Conservation (phyloP, 2,329 filamentous ascomycete species). For the Podosphaera aphanis region DNA sequence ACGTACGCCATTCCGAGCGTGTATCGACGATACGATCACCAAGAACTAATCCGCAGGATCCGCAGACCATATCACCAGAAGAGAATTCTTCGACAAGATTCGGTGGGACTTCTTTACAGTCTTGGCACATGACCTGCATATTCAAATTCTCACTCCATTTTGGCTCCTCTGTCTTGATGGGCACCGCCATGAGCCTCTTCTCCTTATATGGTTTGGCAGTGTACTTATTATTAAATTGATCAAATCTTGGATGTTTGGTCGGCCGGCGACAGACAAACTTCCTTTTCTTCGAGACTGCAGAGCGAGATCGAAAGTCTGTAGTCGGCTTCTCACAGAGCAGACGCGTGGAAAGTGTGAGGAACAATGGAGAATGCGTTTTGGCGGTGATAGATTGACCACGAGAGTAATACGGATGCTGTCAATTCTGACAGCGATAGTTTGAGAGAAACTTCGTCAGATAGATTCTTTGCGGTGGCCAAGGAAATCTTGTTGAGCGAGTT, state of each 20-base stretch:
- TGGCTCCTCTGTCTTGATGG: constrained; percentile 6
- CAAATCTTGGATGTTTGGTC: constrained; percentile 19
- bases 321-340: constrained; percentile 19
- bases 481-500: neutral
- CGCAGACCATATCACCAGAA: constrained; percentile 78
- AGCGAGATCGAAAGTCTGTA: constrained; percentile 12
- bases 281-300: constrained; percentile 14
- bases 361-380: constrained; percentile 51
- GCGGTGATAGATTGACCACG: constrained; percentile 19
- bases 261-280: constrained; percentile 17
- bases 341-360: constrained; percentile 31
- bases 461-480: neutral
- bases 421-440: neutral
- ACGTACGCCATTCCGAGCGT: constrained; percentile 94
- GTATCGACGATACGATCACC: constrained; percentile 84
- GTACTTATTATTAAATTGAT: constrained; percentile 22
- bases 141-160: constrained; percentile 49
- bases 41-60: constrained; percentile 73
- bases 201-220: constrained; percentile 19
- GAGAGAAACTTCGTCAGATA: neutral
- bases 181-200: constrained; percentile 22
- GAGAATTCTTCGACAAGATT: constrained; percentile 86
- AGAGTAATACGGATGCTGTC: constrained; percentile 2
- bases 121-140: constrained; percentile 62
- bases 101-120: constrained; percentile 81